These are phyloP conservation scores for Aschersonia sp. DNA, from an alignment of 2,329 filamentous ascomycete species.

Conservation along the genomic window DNA sequence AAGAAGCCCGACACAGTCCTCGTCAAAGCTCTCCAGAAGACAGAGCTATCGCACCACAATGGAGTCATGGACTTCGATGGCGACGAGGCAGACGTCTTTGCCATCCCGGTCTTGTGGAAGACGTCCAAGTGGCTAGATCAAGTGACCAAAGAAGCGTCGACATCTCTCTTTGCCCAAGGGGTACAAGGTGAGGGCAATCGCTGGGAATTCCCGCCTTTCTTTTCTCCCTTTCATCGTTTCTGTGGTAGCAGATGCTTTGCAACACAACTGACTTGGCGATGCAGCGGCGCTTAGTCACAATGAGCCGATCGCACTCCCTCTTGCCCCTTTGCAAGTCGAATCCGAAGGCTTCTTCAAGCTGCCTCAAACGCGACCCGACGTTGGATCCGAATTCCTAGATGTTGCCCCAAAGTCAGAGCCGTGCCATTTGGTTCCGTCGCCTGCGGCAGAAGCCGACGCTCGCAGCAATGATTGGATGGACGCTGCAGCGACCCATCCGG, in stretches of 20 bases:
- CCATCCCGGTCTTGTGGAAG: slow-evolving; percentile 46
- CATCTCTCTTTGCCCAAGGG: slow-evolving; percentile 29
- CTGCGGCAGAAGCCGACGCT: slow-evolving; percentile 3
- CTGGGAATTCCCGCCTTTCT: background rate
- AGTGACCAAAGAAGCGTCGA: slow-evolving; percentile 6
- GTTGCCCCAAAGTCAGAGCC: background rate
- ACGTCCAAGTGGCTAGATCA: slow-evolving; percentile 34
- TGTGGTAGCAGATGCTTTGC: background rate
- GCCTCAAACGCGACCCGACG: background rate
- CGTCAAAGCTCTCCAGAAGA: too few species aligned
- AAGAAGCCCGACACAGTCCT: background rate
- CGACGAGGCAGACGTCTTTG: slow-evolving; percentile 42
- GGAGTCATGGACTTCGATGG: slow-evolving; percentile 21
- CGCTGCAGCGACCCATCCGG: slow-evolving; percentile 15
- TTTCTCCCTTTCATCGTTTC: background rate
- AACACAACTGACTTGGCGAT: background rate
- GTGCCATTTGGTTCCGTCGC: background rate
- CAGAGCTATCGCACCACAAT: slow-evolving; percentile 2
- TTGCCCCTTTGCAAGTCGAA: slow-evolving; percentile 9
- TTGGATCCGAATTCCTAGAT: slow-evolving; percentile 1
- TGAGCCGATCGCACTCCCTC: slow-evolving; percentile 5
- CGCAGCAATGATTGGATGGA: slow-evolving; percentile 30
- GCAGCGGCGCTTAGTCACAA: background rate
- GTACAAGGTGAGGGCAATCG: slow-evolving; percentile 13
- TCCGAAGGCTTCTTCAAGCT: slow-evolving; percentile 18